A percentile compares a stretch with the other conserved stretches of the same genome.
Evolutionary conservation across 805 yeast species (phyloP).

Genomic region (Candida caryicola): DNA sequence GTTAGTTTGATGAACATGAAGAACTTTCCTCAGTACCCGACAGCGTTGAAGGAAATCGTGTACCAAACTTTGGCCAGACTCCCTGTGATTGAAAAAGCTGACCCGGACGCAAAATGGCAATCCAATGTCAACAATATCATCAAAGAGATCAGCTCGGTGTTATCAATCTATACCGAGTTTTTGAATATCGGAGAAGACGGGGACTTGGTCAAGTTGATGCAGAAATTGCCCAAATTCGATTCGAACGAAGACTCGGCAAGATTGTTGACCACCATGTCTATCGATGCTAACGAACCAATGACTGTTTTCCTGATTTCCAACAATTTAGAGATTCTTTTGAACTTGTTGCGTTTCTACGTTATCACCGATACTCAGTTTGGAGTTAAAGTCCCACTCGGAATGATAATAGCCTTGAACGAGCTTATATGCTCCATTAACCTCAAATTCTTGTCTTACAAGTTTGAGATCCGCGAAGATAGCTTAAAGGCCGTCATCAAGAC

Average conservation of each 20-base stretch:
- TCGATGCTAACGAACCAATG: conserved; percentile 58
- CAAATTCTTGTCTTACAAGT: conserved; percentile 52
- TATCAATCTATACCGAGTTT: conserved; percentile 56
- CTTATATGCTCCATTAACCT: conserved; percentile 53
- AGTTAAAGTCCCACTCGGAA: conserved; percentile 63
- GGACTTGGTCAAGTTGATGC: conserved; percentile 42
- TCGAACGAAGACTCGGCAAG: conserved; percentile 6
- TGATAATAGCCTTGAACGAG: conserved; percentile 50
- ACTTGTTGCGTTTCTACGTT: conserved; percentile 37
- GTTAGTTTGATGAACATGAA: conserved; percentile 29
- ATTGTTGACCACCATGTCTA: conserved; percentile 29
- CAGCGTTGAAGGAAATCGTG: conserved; percentile 37
- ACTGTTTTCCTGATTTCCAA: conserved; percentile 51
- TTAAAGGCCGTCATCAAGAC: conserved; percentile 43
- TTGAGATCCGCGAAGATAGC: conserved; percentile 56
- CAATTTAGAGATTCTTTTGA: conserved; percentile 47
- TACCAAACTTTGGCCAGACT: conserved; percentile 53
- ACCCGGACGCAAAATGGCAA: conserved; percentile 46
- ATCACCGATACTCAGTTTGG: conserved; percentile 53
- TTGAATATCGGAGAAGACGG: conserved; percentile 57
- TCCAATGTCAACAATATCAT: conserved; percentile 47
- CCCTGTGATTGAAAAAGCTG: conserved; percentile 54
- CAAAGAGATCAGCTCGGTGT: conserved; percentile 52
- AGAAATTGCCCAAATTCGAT: conserved; percentile 24
- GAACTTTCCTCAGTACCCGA: conserved; percentile 40